These are phyloP conservation scores for Hanseniaspora clermontiae DNA, from an alignment of 805 yeast genomes.

Conservation along the genomic window DNA sequence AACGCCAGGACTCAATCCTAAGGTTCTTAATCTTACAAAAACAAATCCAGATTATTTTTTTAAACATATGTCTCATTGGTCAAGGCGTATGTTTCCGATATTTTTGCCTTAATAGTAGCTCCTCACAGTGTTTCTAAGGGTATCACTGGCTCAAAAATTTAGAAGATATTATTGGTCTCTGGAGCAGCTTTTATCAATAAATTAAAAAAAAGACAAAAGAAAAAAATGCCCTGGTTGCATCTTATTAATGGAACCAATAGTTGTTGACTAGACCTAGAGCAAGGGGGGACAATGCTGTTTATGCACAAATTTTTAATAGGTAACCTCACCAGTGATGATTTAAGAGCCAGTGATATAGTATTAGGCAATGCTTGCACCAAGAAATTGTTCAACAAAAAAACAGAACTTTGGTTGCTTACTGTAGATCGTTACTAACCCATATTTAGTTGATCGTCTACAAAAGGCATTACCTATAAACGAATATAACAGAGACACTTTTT, in stretches of 20 bases:
- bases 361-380: constrained; percentile 21
- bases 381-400: constrained; percentile 27
- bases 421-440: constrained; percentile 48
- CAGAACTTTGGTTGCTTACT: constrained; percentile 35
- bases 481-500: constrained; percentile 40
- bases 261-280: constrained; percentile 18
- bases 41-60: constrained; percentile 34
- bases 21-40: constrained; percentile 39
- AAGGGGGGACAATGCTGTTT: constrained; percentile 23
- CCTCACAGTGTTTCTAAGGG: constrained; percentile 34
- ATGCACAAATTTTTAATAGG: constrained; percentile 29
- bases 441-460: constrained; percentile 34
- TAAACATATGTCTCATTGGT: constrained; percentile 41
- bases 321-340: constrained; percentile 34
- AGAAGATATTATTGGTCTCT: constrained; percentile 28
- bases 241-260: constrained; percentile 37
- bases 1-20: constrained; percentile 36
- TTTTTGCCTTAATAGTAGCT: constrained; percentile 38
- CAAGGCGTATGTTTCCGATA: constrained; percentile 40
- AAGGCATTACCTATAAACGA: constrained; percentile 30
- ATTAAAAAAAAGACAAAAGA: constrained; percentile 28
- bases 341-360: constrained; percentile 32
- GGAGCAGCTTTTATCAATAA: constrained; percentile 32
- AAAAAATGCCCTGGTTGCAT: constrained; percentile 30
- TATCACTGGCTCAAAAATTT: constrained; percentile 32